Percentiles rank a stretch among this genome's conserved stretches.
Evolutionary conservation across 73 alveolate genomes (phyloP).

Genomic region (Blepharisma japonicum): DNA sequence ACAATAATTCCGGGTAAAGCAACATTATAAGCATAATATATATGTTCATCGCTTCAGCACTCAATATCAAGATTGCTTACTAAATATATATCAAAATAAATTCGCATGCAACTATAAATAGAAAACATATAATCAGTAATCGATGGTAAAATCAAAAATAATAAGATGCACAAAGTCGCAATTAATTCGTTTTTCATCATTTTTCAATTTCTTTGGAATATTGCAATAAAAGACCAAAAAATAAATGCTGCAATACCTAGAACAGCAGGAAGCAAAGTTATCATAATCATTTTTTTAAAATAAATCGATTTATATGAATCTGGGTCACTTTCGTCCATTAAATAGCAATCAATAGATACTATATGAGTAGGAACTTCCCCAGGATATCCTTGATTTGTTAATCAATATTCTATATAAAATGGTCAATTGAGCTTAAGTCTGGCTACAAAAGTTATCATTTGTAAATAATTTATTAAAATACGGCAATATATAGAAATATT

Average conservation of each 20-base stretch:
- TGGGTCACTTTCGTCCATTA: not conserved
- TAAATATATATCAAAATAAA: constrained; percentile 34
- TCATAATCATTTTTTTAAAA: constrained; percentile 28
- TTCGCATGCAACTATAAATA: constrained; percentile 34
- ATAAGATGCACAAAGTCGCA: constrained; percentile 37
- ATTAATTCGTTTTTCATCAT: constrained; percentile 24
- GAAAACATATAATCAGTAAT: constrained; percentile 35
- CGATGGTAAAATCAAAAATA: constrained; percentile 42
- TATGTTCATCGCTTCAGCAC: constrained; percentile 48
- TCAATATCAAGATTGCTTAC: constrained; percentile 30
- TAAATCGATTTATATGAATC: constrained; percentile 1
- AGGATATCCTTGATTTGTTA: constrained; percentile 16
- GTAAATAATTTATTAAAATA: constrained; percentile 42
- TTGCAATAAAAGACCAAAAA: constrained; percentile 35
- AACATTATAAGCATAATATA: constrained; percentile 17
- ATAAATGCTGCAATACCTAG: constrained; percentile 3
- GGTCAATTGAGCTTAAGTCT: constrained; percentile 48
- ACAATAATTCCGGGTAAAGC: constrained; percentile 54
- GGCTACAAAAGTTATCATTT: constrained; percentile 29
- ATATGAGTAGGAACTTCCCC: constrained; percentile 28
- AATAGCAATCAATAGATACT: constrained; percentile 48
- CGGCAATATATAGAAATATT: constrained; percentile 43
- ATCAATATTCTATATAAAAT: constrained; percentile 15
- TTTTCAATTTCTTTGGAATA: not conserved
- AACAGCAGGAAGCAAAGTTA: constrained; percentile 34